Conservation (phyloP, 2,329 filamentous ascomycete species). For the Magnaporthiopsis rhizophila region DNA sequence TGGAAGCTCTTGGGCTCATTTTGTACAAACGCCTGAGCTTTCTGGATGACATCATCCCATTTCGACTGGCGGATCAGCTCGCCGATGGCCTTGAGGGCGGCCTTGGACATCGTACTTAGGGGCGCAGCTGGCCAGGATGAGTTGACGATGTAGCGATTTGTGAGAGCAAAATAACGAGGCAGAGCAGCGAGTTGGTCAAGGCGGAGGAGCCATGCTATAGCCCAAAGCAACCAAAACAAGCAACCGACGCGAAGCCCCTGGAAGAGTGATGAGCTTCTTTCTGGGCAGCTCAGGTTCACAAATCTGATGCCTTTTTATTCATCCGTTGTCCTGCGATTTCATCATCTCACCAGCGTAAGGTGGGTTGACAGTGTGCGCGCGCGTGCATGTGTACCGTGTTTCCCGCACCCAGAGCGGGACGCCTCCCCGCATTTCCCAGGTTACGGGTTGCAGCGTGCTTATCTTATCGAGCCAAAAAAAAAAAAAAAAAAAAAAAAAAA, state of each 20-base stretch:
- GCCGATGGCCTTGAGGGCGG: conserved; percentile 73
- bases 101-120: conserved; percentile 41
- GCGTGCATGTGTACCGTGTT: background rate
- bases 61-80: conserved; percentile 70
- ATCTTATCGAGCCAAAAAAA: conserved; percentile 5
- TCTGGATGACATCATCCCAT: conserved; percentile 65
- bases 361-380: background rate
- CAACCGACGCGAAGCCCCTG: background rate
- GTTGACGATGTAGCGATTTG: background rate
- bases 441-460: too few species aligned
- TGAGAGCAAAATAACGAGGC: background rate
- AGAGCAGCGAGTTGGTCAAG: background rate
- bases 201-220: background rate
- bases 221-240: background rate
- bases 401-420: too few species aligned
- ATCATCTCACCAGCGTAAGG: background rate
- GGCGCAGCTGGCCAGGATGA: background rate
- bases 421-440: background rate
- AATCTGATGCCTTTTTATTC: background rate
- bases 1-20: conserved; percentile 75
- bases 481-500: too few species aligned
- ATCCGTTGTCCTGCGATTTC: too few species aligned
- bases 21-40: conserved; percentile 61
- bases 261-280: background rate
- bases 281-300: background rate